Percentiles rank a stretch among this genome's conserved stretches.
These are phyloP conservation scores for Citrus medica DNA, from an alignment of 345 rosid species.

Conservation along the genomic window DNA sequence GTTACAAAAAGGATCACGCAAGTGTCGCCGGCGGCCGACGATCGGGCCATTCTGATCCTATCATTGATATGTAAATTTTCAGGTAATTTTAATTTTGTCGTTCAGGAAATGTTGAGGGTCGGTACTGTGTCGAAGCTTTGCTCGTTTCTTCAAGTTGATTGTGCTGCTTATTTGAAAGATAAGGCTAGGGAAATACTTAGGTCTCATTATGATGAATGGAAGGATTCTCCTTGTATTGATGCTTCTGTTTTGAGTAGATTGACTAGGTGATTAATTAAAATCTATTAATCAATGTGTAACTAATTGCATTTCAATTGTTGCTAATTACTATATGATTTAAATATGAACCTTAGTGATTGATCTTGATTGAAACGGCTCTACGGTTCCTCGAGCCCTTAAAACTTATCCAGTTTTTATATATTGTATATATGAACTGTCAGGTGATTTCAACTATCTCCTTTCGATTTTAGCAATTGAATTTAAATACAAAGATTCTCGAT, in stretches of 20 bases:
- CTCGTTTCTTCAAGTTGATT: constrained; percentile 38
- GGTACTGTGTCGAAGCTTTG: constrained; percentile 64
- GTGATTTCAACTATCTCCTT: neutral
- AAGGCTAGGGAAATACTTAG: constrained; percentile 51
- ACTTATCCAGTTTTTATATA: neutral
- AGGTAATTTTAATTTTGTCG: constrained; percentile 29
- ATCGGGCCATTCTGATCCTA: constrained; percentile 55
- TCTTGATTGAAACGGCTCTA: neutral
- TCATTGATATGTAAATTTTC: constrained; percentile 44
- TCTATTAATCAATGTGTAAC: too few relatives aligned
- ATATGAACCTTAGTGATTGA: neutral
- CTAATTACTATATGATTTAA: neutral
- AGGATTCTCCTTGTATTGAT: constrained; percentile 52
- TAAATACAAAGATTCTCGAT: neutral
- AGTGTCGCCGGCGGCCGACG: constrained; percentile 49
- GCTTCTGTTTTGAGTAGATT: constrained; percentile 25
- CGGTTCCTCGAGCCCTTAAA: neutral
- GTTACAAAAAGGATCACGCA: constrained; percentile 49
- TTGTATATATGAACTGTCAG: neutral
- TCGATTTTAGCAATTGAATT: neutral
- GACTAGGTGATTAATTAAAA: neutral
- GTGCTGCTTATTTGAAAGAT: constrained; percentile 42
- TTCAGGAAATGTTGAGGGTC: constrained; percentile 56
- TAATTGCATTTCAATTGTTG: too few relatives aligned
- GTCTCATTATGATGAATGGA: constrained; percentile 52